Conservation (phyloP, 2,329 filamentous ascomycete species). For the Neonectria coccinea region DNA sequence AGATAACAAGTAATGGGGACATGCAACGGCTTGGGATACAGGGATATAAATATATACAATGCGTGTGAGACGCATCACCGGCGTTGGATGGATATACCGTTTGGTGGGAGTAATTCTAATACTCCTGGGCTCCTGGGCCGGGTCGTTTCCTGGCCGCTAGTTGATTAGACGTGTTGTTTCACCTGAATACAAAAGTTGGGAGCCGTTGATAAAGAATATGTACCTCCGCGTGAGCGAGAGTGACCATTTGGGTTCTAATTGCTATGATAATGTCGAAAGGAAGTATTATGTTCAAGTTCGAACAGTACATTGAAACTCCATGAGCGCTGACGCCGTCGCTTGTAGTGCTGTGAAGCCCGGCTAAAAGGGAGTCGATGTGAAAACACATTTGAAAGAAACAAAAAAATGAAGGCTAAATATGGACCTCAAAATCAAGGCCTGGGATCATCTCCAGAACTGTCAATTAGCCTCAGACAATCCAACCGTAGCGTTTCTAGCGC, state of each 20-base stretch:
- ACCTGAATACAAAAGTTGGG: constrained; percentile 12
- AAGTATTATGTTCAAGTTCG: background rate
- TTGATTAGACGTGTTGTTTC: constrained; percentile 22
- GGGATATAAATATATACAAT: constrained; percentile 30
- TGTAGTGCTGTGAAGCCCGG: constrained; percentile 32
- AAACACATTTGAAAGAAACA: constrained; percentile 6
- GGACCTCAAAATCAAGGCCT: background rate
- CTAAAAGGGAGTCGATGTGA: constrained; percentile 4
- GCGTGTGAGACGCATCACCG: constrained; percentile 23
- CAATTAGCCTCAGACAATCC: constrained; percentile 20
- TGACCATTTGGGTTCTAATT: constrained; percentile 2
- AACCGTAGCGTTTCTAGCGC: constrained; percentile 39
- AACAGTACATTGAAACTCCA: constrained; percentile 13
- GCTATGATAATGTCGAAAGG: background rate
- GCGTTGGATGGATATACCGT: constrained; percentile 27
- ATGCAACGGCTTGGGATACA: constrained; percentile 27
- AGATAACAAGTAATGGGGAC: constrained; percentile 33
- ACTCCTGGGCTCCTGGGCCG: constrained; percentile 3
- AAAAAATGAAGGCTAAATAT: background rate
- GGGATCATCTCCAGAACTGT: background rate
- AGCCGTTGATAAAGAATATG: constrained; percentile 9
- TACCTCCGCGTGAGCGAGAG: background rate
- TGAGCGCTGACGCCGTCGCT: constrained; percentile 34
- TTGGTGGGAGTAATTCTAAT: constrained; percentile 29
- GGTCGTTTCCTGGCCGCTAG: constrained; percentile 1